Evolutionary conservation across 345 rosid genomes (phyloP), one percentile per base, ranked within the genome.

Genomic region (Eutrema japonicum): DNA sequence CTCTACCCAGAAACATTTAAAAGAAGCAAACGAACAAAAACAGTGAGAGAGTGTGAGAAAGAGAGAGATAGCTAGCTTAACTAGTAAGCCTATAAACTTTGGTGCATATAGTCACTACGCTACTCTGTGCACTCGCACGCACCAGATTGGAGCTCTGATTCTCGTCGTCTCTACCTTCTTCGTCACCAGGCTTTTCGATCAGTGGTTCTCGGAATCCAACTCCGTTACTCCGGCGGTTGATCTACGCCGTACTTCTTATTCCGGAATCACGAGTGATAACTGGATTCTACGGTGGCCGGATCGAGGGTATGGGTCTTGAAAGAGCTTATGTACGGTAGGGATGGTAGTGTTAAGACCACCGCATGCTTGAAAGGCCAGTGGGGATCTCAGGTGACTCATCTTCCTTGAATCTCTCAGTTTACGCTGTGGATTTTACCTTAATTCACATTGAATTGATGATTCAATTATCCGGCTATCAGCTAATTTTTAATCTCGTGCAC

Each of bases 341-440:
- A 88, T 27, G 89, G 92, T 3, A 73, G 72, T 64, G 75, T 92
- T 48, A 54, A 87, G 26, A 63, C 88, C 70, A 71, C 82, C 48
- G 76, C 85, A 30, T 90, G 99, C 78, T 78, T 90, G 57, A 87
- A 85, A 81, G 97, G 97, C 78, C 97, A 92, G 73, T 92, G 99
- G 97, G 99, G 96, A 58, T 84, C 96, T 72, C 99, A 95, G 97
- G 98, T 91, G 65, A 73, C 7, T 35, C 18, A n/a, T 46, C 60
- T 18, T 64, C 59, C 46, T 51, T 40, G 27, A 65, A 55, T 65
- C 18, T 43, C 26, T 55, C 57, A 12, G n/a, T 52, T 33, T 63
- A 10, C 27, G 10, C 30, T 59, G 12, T n/a, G 8, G 32, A 37
- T 46, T 61, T 57, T 61, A 13, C 3, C 49, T 48, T 38, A 9